These are phyloP conservation scores for Mortierella polycephala DNA, from an alignment of 371 early-diverging fungal genomes.

Conservation along the genomic window DNA sequence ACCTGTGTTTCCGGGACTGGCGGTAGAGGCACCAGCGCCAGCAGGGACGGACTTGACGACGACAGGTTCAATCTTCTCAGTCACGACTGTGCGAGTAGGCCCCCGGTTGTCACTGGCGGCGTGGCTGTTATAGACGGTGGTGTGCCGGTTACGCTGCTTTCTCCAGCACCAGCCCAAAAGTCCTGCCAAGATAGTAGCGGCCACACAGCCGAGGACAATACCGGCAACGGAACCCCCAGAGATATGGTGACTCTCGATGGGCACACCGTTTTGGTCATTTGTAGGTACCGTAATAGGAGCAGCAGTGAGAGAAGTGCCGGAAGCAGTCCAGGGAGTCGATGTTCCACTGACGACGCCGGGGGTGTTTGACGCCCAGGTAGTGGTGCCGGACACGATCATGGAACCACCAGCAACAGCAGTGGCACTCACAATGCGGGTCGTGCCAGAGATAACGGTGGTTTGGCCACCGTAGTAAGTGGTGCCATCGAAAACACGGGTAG, in stretches of 20 bases:
- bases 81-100: slow-evolving; percentile 45
- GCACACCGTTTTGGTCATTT: background rate
- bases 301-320: slow-evolving; percentile 6
- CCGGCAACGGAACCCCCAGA: slow-evolving; percentile 46
- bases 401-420: background rate
- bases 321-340: background rate
- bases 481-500: slow-evolving; percentile 15
- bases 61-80: slow-evolving; percentile 53
- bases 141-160: slow-evolving; percentile 26
- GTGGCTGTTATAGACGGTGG: slow-evolving; percentile 10
- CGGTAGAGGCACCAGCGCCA: background rate
- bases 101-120: slow-evolving; percentile 4
- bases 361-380: slow-evolving; percentile 11
- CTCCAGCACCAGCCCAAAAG: slow-evolving; percentile 47
- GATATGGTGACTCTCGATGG: slow-evolving; percentile 3
- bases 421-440: slow-evolving; percentile 13
- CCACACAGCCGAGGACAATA: slow-evolving; percentile 34
- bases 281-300: slow-evolving; percentile 4
- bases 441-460: slow-evolving; percentile 17
- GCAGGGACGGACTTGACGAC: slow-evolving; percentile 38
- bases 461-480: slow-evolving; percentile 27
- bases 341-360: slow-evolving; percentile 13
- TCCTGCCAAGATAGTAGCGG: slow-evolving; percentile 13
- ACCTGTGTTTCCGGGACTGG: slow-evolving; percentile 1
- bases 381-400: slow-evolving; percentile 5